phyloP scores from a whole-genome alignment of 352 stramenopile species.

The Phytophthora chlamydospora region DNA sequence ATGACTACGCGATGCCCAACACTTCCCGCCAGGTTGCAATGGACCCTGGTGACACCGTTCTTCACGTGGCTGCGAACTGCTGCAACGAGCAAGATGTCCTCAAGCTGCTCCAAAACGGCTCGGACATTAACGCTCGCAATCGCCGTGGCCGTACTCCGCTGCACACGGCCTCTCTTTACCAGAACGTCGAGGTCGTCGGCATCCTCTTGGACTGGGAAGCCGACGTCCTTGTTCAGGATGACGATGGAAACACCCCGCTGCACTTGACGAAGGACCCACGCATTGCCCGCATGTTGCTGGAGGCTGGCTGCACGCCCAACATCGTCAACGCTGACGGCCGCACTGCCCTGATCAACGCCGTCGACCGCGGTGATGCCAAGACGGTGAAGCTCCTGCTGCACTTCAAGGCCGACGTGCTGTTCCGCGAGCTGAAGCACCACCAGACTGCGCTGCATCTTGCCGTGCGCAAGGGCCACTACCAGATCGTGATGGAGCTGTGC shows the following conservation, averaged over 20 bases:
- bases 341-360: conserved; percentile 79
- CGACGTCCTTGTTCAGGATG: conserved; percentile 77
- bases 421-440: conserved; percentile 87
- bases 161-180: conserved; percentile 82
- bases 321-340: conserved; percentile 84
- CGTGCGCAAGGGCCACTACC: conserved; percentile 84
- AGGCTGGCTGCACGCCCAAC: conserved; percentile 83
- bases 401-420: conserved; percentile 86
- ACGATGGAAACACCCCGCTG: conserved; percentile 85
- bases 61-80: conserved; percentile 88
- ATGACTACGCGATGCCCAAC: conserved; percentile 51
- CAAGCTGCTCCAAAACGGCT: conserved; percentile 87
- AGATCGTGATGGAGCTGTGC: conserved; percentile 88
- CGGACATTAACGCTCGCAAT: conserved; percentile 86
- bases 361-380: conserved; percentile 72
- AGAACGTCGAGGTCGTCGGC: conserved; percentile 82
- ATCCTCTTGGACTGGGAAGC: conserved; percentile 86
- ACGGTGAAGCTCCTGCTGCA: conserved; percentile 82
- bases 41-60: conserved; percentile 85
- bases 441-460: conserved; percentile 85
- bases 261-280: conserved; percentile 82
- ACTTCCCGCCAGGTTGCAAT: conserved; percentile 80
- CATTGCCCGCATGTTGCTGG: conserved; percentile 80
- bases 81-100: conserved; percentile 88
- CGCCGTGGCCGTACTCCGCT: conserved; percentile 78